phyloP scores from a whole-genome alignment of 805 yeast genomes.

The Candida schatavii region DNA sequence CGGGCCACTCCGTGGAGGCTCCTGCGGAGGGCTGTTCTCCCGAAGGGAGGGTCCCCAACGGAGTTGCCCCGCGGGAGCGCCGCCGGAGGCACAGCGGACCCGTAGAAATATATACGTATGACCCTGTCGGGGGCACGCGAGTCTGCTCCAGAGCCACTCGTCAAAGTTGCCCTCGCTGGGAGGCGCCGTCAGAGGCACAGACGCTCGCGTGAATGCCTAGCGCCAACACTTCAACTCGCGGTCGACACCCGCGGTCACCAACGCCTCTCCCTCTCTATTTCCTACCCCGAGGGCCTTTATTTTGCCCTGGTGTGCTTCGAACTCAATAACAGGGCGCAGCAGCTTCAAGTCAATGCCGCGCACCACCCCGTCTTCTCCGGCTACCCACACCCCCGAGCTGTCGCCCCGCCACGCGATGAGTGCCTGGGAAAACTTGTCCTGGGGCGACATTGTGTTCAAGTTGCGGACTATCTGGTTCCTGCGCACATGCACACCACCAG shows the following conservation, averaged over 20 bases:
- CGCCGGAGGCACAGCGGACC: too few species aligned
- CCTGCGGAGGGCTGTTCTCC: too few species aligned
- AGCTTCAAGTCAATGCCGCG: constrained; percentile 56
- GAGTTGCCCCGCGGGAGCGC: too few species aligned
- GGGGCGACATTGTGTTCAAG: constrained; percentile 55
- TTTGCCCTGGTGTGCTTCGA: constrained; percentile 43
- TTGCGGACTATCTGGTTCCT: constrained; percentile 27
- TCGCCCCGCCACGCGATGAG: constrained; percentile 42
- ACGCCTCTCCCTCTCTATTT: constrained; percentile 27
- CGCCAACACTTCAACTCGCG: constrained; percentile 17
- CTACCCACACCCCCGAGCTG: constrained; percentile 56
- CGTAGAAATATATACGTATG: too few species aligned
- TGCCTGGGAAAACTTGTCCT: constrained; percentile 62
- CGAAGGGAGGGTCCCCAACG: too few species aligned
- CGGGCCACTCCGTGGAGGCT: too few species aligned
- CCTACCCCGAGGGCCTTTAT: constrained; percentile 42
- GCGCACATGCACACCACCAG: constrained; percentile 12
- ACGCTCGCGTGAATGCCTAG: too few species aligned
- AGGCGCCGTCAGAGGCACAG: too few species aligned
- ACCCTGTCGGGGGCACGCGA: too few species aligned
- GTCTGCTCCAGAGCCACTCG: too few species aligned
- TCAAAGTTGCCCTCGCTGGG: too few species aligned
- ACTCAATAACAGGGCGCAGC: constrained; percentile 28
- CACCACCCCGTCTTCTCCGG: constrained; percentile 66
- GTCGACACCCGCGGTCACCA: constrained; percentile 52